A percentile compares a stretch with the other conserved stretches of the same genome.
Conservation (phyloP, 1,284 basidiomycete species). For the Leccinum angustisporum region DNA sequence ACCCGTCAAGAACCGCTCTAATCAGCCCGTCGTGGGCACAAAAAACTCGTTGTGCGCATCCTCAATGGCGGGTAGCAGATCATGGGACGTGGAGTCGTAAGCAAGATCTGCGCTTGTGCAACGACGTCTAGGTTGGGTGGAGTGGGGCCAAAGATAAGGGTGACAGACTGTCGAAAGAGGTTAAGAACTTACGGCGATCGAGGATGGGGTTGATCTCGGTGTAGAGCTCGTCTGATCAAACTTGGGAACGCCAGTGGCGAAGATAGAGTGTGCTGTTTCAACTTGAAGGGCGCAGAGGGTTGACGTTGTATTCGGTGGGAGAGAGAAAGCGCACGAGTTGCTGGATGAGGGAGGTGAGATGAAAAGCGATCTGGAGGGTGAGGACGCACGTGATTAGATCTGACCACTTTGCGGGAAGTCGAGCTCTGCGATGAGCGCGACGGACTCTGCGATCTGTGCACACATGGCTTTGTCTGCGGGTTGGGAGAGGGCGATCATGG, state of each 20-base stretch:
- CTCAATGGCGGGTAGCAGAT: slow-evolving; percentile 93
- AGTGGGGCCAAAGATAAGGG: slow-evolving; percentile 48
- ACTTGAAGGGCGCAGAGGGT: slow-evolving; percentile 74
- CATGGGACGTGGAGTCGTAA: slow-evolving; percentile 87
- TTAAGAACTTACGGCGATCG: slow-evolving; percentile 75
- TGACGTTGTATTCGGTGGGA: slow-evolving; percentile 77
- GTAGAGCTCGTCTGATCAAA: slow-evolving; percentile 87
- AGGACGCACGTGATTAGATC: slow-evolving; percentile 76
- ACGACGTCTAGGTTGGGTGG: slow-evolving; percentile 48
- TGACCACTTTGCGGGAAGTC: slow-evolving; percentile 89
- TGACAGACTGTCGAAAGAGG: slow-evolving; percentile 72
- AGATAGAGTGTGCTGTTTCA: slow-evolving; percentile 94
- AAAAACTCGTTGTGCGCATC: slow-evolving; percentile 87
- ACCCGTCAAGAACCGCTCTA: slow-evolving; percentile 78
- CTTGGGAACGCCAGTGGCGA: slow-evolving; percentile 87
- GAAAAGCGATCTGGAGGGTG: slow-evolving; percentile 5
- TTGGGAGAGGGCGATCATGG: slow-evolving; percentile 76
- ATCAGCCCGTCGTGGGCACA: slow-evolving; percentile 63
- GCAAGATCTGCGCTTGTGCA: slow-evolving; percentile 73
- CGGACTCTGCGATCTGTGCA: slow-evolving; percentile 86
- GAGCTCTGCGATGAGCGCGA: too few species aligned
- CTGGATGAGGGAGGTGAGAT: slow-evolving; percentile 41
- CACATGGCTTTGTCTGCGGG: slow-evolving; percentile 67
- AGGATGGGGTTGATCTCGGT: slow-evolving; percentile 93
- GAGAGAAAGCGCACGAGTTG: slow-evolving; percentile 84